Base-by-base conservation (phyloP, 805 yeast species). In the Tetrapisispora namnaoensis region DNA sequence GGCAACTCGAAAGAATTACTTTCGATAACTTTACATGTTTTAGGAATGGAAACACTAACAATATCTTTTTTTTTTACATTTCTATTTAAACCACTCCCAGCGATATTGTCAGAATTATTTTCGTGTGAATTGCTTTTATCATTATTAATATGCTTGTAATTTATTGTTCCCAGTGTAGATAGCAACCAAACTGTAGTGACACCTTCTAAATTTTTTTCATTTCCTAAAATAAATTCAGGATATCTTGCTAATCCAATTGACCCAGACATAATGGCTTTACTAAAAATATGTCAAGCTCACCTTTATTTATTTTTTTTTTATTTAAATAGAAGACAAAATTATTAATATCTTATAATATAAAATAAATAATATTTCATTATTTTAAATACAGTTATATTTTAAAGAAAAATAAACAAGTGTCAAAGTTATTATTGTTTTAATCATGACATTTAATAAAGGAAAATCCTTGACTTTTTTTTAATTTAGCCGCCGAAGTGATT, bases 151-250 rank as follows among this genome's bases (percentile, higher is more conserved):
- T 45, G 45, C 14, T 41, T 39, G 5, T 21, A 13, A 13, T 47
- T 36, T 1, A 30, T 18, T 21, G 46, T 53, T 2, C 65, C 67
- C 11, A 64, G 38, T 1, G 59, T 58, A 2, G 67, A 58, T 17
- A 65, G 50, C n/a, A 63, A 39, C 69, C 69, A 65, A 9, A 62
- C 55, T 2, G 65, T 63, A 1, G 66, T 56, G 2, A 65, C 55
- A 16, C 57, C 58, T 20, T 54, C 45, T n/a, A 24, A 28, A 22
- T 20, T 20, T 37, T 27, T 14, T 24, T 24, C 37, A 13, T 36
- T 44, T 11, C 39, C 24, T 30, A 34, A 4, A 5, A 42, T 18
- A 18, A 42, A 32, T 11, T 42, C 44, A 28, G 44, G 44, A 20
- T 42, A 42, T 24, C 37, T 42, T 11, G 44, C 17, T 7, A 42